Evolutionary conservation across 78 protist genomes (phyloP).

Genomic region (Protostelium mycophagum): DNA sequence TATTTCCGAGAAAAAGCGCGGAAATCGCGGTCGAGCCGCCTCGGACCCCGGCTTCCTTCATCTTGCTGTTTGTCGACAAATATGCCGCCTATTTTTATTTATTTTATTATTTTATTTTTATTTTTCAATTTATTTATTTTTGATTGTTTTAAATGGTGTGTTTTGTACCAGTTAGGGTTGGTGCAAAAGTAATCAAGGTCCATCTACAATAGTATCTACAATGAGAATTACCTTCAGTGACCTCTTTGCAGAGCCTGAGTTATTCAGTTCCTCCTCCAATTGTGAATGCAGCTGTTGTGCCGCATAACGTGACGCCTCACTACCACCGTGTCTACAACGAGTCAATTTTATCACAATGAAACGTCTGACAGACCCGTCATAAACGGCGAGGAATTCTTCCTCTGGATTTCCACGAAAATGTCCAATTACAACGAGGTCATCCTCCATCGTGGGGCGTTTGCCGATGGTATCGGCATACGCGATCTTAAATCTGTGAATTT

Average conservation of each 20-base stretch:
- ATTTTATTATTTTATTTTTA: too few relatives aligned
- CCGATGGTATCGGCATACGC: slow-evolving; percentile 60
- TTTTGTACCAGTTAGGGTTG: too few relatives aligned
- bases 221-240: not conserved
- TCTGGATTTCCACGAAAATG: slow-evolving; percentile 45
- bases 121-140: too few relatives aligned
- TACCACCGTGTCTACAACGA: slow-evolving; percentile 56
- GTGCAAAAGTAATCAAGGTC: too few relatives aligned
- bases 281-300: slow-evolving; percentile 18
- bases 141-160: too few relatives aligned
- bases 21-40: slow-evolving; percentile 76
- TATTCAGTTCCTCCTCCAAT: slow-evolving; percentile 28
- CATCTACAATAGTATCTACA: too few relatives aligned
- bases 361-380: slow-evolving; percentile 63
- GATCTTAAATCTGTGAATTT: not conserved
- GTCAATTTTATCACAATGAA: not conserved
- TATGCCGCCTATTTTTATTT: slow-evolving; percentile 40
- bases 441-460: slow-evolving; percentile 75
- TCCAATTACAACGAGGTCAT: slow-evolving; percentile 46
- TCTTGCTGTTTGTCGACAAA: not conserved
- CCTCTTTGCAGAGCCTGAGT: not conserved
- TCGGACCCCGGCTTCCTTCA: slow-evolving; percentile 27
- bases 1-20: slow-evolving; percentile 40
- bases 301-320: slow-evolving; percentile 41
- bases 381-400: slow-evolving; percentile 65